Evolutionary conservation across 345 rosid genomes (phyloP), one percentile per base, ranked within the genome.

Genomic region (Populus davidiana): DNA sequence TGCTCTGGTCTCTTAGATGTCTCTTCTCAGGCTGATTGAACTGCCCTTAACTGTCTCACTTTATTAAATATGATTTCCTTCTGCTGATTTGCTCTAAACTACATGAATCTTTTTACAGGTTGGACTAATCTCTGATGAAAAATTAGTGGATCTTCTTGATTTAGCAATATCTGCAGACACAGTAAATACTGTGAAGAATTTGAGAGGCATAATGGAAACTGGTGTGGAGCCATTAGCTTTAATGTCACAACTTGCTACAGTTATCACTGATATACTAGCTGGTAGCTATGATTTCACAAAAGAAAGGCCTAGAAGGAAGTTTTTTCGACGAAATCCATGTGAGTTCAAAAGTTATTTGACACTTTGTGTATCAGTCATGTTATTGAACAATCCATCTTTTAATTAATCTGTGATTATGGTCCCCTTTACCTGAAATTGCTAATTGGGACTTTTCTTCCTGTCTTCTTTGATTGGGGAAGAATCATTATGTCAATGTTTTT

Each of bases 161-260:
- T 83, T 96, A 75, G 99, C 99, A 70, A 83, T 96, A 86, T 96
- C 99, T 47, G 99, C 99, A 14, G 99, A 96, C 85, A 92, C 99
- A 1, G 94, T 94, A 39, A 96, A 96, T 87, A 96, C 99, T 1
- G 98, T 96, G 69, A 96, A 94, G 97, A 91, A 85, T 71, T 82
- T 96, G 82, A 89, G 99, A 76, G 82, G 79, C 78, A 89, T 96
- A 85, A 92, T 96, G 98, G 99, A 96, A 86, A 88, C 93, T 8
- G 92, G 98, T 5, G 91, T 92, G 56, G 99, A 96, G 82, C 98
- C 99, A 49, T 82, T 96, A 78, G 97, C 96, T 73, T 82, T 94
- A 86, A 96, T 96, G 99, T 92, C 98, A 27, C 99, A 96, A 82
- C 98, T 96, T 9, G 99, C 99, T 80, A 92, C 99, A 1, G 90